phyloP scores from a whole-genome alignment of 495 filamentous ascomycete species.

The Barbatosphaeria neglecta region DNA sequence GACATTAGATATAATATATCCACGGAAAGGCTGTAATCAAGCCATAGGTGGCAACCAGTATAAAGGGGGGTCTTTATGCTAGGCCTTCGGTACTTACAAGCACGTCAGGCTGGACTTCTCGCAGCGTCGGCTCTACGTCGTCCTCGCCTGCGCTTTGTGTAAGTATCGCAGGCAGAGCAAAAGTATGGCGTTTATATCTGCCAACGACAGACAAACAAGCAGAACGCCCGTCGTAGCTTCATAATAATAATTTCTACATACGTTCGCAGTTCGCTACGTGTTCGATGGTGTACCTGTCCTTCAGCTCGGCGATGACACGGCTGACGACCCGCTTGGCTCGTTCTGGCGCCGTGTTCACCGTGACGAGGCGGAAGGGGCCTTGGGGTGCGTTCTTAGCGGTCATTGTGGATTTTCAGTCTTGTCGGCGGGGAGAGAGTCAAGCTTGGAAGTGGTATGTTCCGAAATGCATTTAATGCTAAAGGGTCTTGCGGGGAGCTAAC shows the following conservation, averaged over 20 bases:
- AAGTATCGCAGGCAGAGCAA: too few relatives aligned
- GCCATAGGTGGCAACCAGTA: too few relatives aligned
- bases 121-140: conserved; percentile 38
- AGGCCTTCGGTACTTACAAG: too few relatives aligned
- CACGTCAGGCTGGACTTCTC: conserved; percentile 12
- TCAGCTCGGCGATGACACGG: conserved; percentile 37
- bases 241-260: too few relatives aligned
- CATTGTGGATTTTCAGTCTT: background rate
- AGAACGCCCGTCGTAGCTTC: background rate
- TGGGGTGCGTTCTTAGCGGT: conserved; percentile 5
- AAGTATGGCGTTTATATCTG: background rate
- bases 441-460: background rate
- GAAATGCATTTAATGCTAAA: too few relatives aligned
- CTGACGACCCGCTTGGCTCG: conserved; percentile 47
- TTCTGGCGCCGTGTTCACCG: conserved; percentile 51
- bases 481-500: too few relatives aligned
- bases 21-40: background rate
- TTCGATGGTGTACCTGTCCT: conserved; percentile 42
- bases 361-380: conserved; percentile 46
- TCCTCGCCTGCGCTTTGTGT: conserved; percentile 44
- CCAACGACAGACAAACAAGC: background rate
- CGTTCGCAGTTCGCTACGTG: conserved; percentile 44
- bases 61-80: too few relatives aligned
- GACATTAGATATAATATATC: conserved; percentile 1
- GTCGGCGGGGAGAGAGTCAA: background rate